Base-by-base conservation (phyloP, 331 rosid species). In the Malus hybrid region DNA sequence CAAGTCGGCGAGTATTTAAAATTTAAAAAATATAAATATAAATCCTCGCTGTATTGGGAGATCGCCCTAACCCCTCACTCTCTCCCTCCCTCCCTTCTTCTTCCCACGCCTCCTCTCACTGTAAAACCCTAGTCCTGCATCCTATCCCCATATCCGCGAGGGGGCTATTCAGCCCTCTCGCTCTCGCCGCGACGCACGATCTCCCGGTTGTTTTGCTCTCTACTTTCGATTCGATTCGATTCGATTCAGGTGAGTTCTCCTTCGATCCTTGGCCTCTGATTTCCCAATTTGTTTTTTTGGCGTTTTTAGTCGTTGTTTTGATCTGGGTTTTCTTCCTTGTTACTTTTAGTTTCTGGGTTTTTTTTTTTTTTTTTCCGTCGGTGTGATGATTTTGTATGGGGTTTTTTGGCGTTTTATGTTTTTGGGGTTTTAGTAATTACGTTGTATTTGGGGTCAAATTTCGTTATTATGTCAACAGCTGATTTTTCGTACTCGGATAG, bases 161-260 rank as follows among this genome's bases (percentile, higher is more conserved):
- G 74, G 74, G 88, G 90, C 86, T 83, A 69, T 50, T 46, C 5
- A 44, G 88, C 95, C 90, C 90, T 77, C 81, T 77, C 85, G 80
- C 76, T 36, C 57, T 16, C 72, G 8, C 6, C 36, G n/a, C 29
- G 18, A 7, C 57, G 57, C 33, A 1, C 16, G 7, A 39, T 15
- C 46, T n/a, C 7, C 6, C 56, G 24, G 24, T 24, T 24, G 24
- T 24, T 24, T 24, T 24, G 24, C 24, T 24, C 24, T 24, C 24
- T 24, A 24, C 1, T 26, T 26, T 4, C 71, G 24, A 1, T 24
- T 15, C 29, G 16, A 14, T 39, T 29, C 46, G 71, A 4, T 74
- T 28, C 64, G 4, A 15, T 19, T 36, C 58, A 52, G 76, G 83
- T 80, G 56, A 75, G 79, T 48, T 52, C 20, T 12, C 11, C 69